phyloP scores from a whole-genome alignment of 2,329 filamentous ascomycete genomes.

The Aspergillus niger region DNA sequence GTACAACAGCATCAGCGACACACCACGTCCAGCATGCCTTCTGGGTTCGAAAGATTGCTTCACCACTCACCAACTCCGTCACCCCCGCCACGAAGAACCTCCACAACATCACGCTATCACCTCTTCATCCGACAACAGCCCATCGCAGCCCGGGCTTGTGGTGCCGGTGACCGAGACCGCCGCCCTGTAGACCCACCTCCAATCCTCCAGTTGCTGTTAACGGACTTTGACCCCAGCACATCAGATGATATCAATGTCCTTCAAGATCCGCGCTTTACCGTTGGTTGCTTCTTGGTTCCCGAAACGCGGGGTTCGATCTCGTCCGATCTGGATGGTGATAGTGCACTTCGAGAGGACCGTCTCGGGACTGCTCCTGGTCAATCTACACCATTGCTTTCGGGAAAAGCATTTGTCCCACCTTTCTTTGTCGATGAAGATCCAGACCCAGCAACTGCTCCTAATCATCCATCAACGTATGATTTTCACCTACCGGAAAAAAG shows the following conservation, averaged over 20 bases:
- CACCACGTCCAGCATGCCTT: slow-evolving; percentile 33
- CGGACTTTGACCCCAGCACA: slow-evolving; percentile 45
- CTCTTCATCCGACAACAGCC: slow-evolving; percentile 51
- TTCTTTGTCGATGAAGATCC: slow-evolving; percentile 47
- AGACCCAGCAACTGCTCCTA: slow-evolving; percentile 44
- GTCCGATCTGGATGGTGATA: slow-evolving; percentile 10
- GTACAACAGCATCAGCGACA: slow-evolving; percentile 20
- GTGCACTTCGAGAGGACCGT: slow-evolving; percentile 19
- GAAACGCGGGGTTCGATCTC: slow-evolving; percentile 21
- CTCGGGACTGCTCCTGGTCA: slow-evolving; percentile 22
- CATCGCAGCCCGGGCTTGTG: slow-evolving; percentile 48
- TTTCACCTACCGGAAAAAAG: slow-evolving; percentile 11
- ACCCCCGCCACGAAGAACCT: slow-evolving; percentile 27
- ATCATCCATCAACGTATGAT: slow-evolving; percentile 34
- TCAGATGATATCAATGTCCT: slow-evolving; percentile 41
- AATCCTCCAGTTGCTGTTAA: slow-evolving; percentile 49
- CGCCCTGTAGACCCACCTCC: slow-evolving; percentile 51
- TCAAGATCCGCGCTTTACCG: slow-evolving; percentile 44
- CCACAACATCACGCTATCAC: slow-evolving; percentile 36
- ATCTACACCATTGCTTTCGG: slow-evolving; percentile 38
- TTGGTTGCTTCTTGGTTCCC: slow-evolving; percentile 48
- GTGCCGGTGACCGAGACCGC: slow-evolving; percentile 50
- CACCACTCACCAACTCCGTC: slow-evolving; percentile 30
- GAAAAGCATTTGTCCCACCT: slow-evolving; percentile 45
- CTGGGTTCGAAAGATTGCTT: slow-evolving; percentile 42